Evolutionary conservation across 192 early-diverging fungal species (phyloP).

Genomic region (Backusella psychrophila): DNA sequence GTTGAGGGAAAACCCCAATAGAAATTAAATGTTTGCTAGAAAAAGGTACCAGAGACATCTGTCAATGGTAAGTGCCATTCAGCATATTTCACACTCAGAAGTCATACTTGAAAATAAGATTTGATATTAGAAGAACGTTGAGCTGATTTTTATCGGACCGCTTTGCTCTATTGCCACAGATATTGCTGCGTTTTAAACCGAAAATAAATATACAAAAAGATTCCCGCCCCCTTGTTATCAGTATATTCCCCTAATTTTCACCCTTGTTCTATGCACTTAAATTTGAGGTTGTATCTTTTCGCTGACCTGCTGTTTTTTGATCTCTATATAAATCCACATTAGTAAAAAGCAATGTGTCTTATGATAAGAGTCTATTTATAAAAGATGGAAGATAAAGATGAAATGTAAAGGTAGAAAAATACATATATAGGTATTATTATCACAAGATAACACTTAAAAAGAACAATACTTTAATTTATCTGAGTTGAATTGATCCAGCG

Average conservation of each 20-base stretch:
- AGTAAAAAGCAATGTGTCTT: neutral
- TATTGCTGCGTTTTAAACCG: constrained; percentile 1
- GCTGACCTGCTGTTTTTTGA: neutral
- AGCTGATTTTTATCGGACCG: neutral
- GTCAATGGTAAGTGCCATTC: neutral
- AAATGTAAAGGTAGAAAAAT: neutral
- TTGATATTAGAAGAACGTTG: neutral
- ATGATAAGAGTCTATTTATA: neutral
- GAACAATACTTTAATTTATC: neutral
- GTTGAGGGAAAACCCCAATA: neutral
- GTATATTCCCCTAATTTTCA: constrained; percentile 1
- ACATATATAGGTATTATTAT: neutral
- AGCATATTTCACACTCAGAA: neutral
- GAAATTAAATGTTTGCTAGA: neutral
- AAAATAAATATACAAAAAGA: neutral
- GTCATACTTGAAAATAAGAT: neutral
- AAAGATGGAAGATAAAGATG: neutral
- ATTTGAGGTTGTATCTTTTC: neutral
- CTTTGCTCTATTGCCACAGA: neutral
- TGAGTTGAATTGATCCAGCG: constrained; percentile 1
- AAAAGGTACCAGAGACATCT: neutral
- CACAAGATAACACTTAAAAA: neutral
- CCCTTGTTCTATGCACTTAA: neutral
- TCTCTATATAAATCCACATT: neutral
- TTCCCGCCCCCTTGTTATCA: neutral